phyloP scores from a whole-genome alignment of 345 rosid species.

The Eucalyptus albens region DNA sequence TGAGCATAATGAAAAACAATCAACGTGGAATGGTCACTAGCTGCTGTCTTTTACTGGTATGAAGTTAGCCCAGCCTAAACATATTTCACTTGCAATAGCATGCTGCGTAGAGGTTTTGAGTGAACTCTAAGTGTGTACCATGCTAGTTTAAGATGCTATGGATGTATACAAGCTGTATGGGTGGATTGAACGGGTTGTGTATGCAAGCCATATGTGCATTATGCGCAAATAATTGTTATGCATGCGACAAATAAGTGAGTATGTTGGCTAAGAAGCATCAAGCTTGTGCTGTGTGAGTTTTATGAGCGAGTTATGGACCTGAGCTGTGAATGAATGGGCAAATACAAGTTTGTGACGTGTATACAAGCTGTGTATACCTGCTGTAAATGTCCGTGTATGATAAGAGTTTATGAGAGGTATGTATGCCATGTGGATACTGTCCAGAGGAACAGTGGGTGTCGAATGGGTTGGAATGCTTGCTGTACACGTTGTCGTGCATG shows the following conservation, averaged over 20 bases:
- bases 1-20: not conserved
- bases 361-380: not conserved
- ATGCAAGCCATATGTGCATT: not conserved
- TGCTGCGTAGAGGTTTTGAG: not conserved
- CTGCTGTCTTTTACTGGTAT: not conserved
- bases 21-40: not conserved
- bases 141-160: not conserved
- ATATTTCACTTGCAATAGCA: not conserved
- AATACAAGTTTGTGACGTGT: not conserved
- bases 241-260: not conserved
- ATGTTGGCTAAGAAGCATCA: not conserved
- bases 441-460: not conserved
- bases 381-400: not conserved
- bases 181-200: not conserved
- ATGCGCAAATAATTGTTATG: not conserved
- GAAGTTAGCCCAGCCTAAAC: not conserved
- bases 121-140: not conserved
- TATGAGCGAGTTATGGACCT: not conserved
- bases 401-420: not conserved
- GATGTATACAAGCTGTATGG: not conserved
- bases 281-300: not conserved
- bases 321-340: not conserved
- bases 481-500: too few species aligned
- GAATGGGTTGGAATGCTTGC: not conserved
- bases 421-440: not conserved